A percentile compares a stretch with the other conserved stretches of the same genome.
These are phyloP conservation scores for Spathaspora girioi DNA, from an alignment of 805 yeast species.

Conservation along the genomic window DNA sequence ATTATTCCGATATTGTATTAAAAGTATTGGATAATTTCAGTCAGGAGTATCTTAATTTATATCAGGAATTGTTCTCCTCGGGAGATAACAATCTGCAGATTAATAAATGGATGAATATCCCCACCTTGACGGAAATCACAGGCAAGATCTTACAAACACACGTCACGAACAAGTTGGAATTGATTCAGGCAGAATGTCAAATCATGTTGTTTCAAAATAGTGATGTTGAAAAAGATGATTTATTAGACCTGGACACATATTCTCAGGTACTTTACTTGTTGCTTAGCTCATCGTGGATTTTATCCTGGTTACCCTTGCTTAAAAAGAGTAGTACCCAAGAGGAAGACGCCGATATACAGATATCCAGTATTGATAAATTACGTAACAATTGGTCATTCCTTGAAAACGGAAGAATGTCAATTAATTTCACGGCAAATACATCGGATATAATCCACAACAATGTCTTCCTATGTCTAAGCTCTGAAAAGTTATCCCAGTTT, in stretches of 20 bases:
- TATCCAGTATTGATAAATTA: slow-evolving; percentile 27
- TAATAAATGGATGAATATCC: slow-evolving; percentile 29
- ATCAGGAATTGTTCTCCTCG: slow-evolving; percentile 32
- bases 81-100: slow-evolving; percentile 22
- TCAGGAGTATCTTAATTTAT: slow-evolving; percentile 30
- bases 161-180: slow-evolving; percentile 14
- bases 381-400: slow-evolving; percentile 40
- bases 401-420: slow-evolving; percentile 30
- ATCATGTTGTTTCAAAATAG: slow-evolving; percentile 17
- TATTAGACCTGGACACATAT: slow-evolving; percentile 51
- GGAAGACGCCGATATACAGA: slow-evolving; percentile 11
- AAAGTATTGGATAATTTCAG: slow-evolving; percentile 34
- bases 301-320: slow-evolving; percentile 57
- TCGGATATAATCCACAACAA: slow-evolving; percentile 20
- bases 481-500: slow-evolving; percentile 30
- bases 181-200: slow-evolving; percentile 12
- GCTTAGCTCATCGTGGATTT: slow-evolving; percentile 53
- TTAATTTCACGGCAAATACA: slow-evolving; percentile 11
- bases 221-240: slow-evolving; percentile 38
- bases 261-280: slow-evolving; percentile 50
- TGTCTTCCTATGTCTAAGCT: slow-evolving; percentile 30
- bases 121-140: slow-evolving; percentile 24
- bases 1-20: slow-evolving; percentile 46
- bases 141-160: slow-evolving; percentile 3
- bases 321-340: slow-evolving; percentile 33